Base-by-base conservation (phyloP, 345 rosid species). In the Citrus sp. region DNA sequence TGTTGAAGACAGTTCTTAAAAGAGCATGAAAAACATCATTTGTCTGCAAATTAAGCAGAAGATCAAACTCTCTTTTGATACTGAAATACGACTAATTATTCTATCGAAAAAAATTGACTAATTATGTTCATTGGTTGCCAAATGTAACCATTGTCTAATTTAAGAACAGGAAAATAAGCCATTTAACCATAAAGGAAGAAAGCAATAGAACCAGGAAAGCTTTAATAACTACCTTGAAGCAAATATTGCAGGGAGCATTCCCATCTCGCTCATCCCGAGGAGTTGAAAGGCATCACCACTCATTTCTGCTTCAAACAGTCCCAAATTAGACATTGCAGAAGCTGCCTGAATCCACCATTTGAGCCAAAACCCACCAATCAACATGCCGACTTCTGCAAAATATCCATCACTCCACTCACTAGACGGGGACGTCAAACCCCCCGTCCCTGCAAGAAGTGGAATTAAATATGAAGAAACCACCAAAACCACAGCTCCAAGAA, bases 231-330 rank as follows among this genome's bases (percentile, higher is more conserved):
- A 95, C 98, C 98, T 92, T 68, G 85, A 81, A 59, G 93, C 79
- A 49, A 95, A 95, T 63, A 93, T 78, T 24, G 92, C 81, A 1
- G 99, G 99, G 35, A 95, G 95, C 98, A 95, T 88, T 61, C 98
- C 97, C 32, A 93, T 88, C 80, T 92, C 98, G 34, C 97, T 91
- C 98, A 93, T 95, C 71, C 98, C 98, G 30, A 95, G 94, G 82
- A 95, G 92, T 81, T 95, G 98, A 64, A 89, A 95, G 8, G 98
- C 94, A 82, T 93, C 98, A 35, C 87, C 87, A 77, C 98, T 95
- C 98, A 95, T 93, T 84, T 95, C 98, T 3, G 98, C 98, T 84
- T 92, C 98, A 85, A 93, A 95, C 85, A 95, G 81, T n/a, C 98
- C 98, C 80, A 95, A 73, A 75, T 95, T 95, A 4, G 98, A 95